Evolutionary conservation across 352 stramenopile genomes (phyloP), one percentile per base, ranked within the genome.

Genomic region (Globisporangium barbulae): DNA sequence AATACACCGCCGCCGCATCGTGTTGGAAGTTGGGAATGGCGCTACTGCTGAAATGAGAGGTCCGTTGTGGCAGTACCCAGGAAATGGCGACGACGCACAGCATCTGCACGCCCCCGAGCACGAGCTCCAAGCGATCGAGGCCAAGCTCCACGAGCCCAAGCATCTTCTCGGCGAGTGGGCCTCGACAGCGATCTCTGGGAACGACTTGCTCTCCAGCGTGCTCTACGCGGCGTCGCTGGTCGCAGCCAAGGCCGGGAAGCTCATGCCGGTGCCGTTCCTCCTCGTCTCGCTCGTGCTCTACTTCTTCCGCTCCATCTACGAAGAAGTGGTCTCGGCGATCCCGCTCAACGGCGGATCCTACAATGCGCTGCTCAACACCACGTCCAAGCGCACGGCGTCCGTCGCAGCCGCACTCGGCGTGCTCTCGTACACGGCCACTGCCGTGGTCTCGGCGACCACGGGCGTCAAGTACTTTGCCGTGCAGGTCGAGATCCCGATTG

Each of bases 321-420:
- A 82, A 52, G 90, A 97, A 63, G 89, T 89, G 13, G 90, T 96
- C 31, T 92, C 81, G 9, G 90, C 90, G 10, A 83, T 97, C 48
- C 89, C 89, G 13, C 79, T 95, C 63, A 97, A 97, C 72, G 90
- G 90, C 17, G 90, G 90, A 21, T 89, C 87, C 19, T 97, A 97
- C 70, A 97, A 96, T 67, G 81, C 92, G 5, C 75, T 97, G 33
- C 66, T 97, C 15, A 97, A 97, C 71, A 93, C 85, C 12, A 97
- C 89, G 39, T 91, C 73, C 28, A 97, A 97, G 71, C 75, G 78
- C 47, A 75, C 90, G 25, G 89, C 90, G 5, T 87, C 85, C 0
- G 72, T 94, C 15, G 86, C 88, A 2, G 90, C 90, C 2, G 88
- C 79, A 44, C 82, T 97, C 21, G 78, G 84, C 21, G 88, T 97